phyloP scores from a whole-genome alignment of 148 eudicot species.

The Rhododendron williamsianum region DNA sequence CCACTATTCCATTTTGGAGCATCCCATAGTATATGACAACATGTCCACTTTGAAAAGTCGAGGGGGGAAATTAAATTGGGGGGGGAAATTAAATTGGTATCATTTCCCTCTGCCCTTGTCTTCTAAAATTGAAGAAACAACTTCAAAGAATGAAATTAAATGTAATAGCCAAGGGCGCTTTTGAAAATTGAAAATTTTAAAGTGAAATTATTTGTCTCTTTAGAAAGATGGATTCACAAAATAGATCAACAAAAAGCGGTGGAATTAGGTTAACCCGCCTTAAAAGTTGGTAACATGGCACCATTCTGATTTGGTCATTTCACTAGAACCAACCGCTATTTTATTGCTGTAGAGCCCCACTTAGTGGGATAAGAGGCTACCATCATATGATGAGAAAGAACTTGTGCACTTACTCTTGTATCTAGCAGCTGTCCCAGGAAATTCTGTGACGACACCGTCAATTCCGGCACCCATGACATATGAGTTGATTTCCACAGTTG shows the following conservation, averaged over 20 bases:
- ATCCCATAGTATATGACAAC: background rate
- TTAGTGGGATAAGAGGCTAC: background rate
- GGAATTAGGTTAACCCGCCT: background rate
- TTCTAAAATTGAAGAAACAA: background rate
- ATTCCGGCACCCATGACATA: slow-evolving; percentile 33
- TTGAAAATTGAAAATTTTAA: background rate
- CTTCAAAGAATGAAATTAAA: background rate
- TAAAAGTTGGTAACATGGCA: background rate
- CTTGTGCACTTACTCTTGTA: slow-evolving; percentile 67
- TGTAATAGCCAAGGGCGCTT: background rate
- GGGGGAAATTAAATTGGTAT: too few species aligned
- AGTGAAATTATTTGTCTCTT: background rate
- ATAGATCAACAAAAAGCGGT: background rate
- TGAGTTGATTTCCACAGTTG: slow-evolving; percentile 56
- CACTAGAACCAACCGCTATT: background rate
- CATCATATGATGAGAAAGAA: background rate
- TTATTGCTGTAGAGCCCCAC: background rate
- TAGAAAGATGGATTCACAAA: background rate
- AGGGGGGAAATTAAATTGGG: too few species aligned
- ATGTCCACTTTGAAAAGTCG: background rate
- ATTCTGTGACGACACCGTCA: slow-evolving; percentile 75
- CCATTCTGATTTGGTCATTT: background rate
- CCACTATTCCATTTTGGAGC: background rate
- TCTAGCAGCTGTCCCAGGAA: slow-evolving; percentile 58
- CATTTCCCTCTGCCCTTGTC: background rate